Conservation (phyloP, 192 early-diverging fungal genomes). For the Umbelopsis vinacea region DNA sequence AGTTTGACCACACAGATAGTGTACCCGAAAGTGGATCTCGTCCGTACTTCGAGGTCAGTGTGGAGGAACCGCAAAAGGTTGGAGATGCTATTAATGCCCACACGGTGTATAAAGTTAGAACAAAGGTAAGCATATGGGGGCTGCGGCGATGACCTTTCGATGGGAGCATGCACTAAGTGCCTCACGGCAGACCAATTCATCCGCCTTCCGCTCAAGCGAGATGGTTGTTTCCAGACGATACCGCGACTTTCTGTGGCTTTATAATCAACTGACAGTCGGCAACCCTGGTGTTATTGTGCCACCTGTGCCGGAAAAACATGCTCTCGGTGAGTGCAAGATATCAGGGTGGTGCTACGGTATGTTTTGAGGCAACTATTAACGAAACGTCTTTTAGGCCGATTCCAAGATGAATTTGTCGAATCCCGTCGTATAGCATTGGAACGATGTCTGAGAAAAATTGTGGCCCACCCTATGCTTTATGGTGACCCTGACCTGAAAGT, state of each 20-base stretch:
- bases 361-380: not conserved
- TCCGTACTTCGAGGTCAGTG: conserved; percentile 66
- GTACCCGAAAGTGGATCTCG: conserved; percentile 47
- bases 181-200: conserved; percentile 65
- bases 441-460: conserved; percentile 80
- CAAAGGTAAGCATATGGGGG: conserved; percentile 52
- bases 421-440: conserved; percentile 82
- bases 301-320: conserved; percentile 93
- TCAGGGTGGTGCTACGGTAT: not conserved
- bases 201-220: conserved; percentile 75
- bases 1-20: conserved; percentile 11
- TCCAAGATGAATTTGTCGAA: conserved; percentile 96
- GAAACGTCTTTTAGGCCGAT: conserved; percentile 63
- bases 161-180: not conserved
- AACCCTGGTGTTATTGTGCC: conserved; percentile 92
- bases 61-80: conserved; percentile 90
- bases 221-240: conserved; percentile 88
- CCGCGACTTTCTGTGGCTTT: conserved; percentile 94
- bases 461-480: conserved; percentile 80
- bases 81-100: conserved; percentile 86
- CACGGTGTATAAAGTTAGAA: conserved; percentile 86
- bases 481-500: conserved; percentile 80
- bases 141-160: not conserved
- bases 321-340: conserved; percentile 58
- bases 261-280: conserved; percentile 73